These are phyloP conservation scores for Lycium barbarum DNA, from an alignment of 257 asterid genomes.

Conservation along the genomic window DNA sequence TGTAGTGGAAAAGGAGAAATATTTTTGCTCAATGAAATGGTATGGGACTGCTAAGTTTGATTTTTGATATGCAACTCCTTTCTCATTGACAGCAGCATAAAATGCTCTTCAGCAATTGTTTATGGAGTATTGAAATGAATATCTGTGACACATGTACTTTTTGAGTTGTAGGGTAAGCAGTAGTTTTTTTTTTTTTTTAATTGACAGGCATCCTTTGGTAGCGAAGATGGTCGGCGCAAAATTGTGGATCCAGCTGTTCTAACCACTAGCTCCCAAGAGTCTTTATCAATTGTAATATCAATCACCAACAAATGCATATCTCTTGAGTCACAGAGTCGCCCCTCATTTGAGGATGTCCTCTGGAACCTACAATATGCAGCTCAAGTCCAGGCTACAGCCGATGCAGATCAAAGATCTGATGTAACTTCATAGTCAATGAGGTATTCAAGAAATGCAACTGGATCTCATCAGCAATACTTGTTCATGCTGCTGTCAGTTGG, in stretches of 20 bases:
- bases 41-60: slow-evolving; percentile 31
- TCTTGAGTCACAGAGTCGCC: slow-evolving; percentile 63
- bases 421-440: slow-evolving; percentile 23
- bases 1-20: slow-evolving; percentile 56
- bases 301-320: slow-evolving; percentile 70
- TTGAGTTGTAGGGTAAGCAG: not conserved
- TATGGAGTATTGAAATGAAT: not conserved
- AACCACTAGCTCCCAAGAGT: slow-evolving; percentile 62
- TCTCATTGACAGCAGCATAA: not conserved
- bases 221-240: slow-evolving; percentile 51
- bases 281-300: slow-evolving; percentile 60
- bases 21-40: slow-evolving; percentile 69
- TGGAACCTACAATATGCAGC: slow-evolving; percentile 82
- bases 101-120: slow-evolving; percentile 6
- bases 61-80: slow-evolving; percentile 3
- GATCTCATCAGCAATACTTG: slow-evolving; percentile 10
- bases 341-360: slow-evolving; percentile 72
- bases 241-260: slow-evolving; percentile 60
- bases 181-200: not conserved
- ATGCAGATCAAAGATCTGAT: slow-evolving; percentile 45
- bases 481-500: slow-evolving; percentile 5
- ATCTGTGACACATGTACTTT: not conserved
- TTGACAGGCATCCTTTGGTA: slow-evolving; percentile 58
- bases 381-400: slow-evolving; percentile 61
- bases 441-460: slow-evolving; percentile 16